Base-by-base conservation (phyloP, 2,329 filamentous ascomycete species). In the Colletotrichum musae region DNA sequence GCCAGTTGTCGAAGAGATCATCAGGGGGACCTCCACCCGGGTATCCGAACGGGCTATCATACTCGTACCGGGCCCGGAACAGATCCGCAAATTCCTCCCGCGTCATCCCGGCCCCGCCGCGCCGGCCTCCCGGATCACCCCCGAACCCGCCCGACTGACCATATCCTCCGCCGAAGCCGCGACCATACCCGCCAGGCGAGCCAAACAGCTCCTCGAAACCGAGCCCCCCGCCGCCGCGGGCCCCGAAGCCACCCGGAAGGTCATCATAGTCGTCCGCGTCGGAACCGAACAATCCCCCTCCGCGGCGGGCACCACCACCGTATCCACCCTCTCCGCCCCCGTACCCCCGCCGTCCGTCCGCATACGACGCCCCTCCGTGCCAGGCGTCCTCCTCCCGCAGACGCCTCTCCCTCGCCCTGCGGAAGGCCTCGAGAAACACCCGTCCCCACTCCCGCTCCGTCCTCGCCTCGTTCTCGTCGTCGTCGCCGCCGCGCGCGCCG, bases 1-100 rank as follows among this genome's bases (percentile, higher is more conserved):
- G 43, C 64, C 64, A 67, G 1, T n/a, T 12, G 21, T 67, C 64
- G 45, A 67, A 67, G 18, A 67, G 26, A 16, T 56, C 58, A 10
- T 28, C 43, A 26, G 64, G 59, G n/a, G 47, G 52, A 2, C 15
- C 12, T 0, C 53, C 60, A 5, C 36, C 15, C 10, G 13, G 32
- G 1, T 58, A 58, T 12, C 65, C 65, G 15, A 32, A 48, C 5
- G n/a, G 15, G 26, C 48, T 13, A 9, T n/a, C 12, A 6, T 18
- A 26, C 6, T 45, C 60, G 5, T 24, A 47, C 47, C 61, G 16
- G 10, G 43, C 52, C 15, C 50, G 53, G 15, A 54, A 58, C 12
- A 68, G 21, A 24, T 54, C 41, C 9, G 41, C 26, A 21, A 65
- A 54, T 41, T 68, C 65, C 10, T 51, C 61, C 61, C 54, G 28